Evolutionary conservation across 768 basidiomycete genomes (phyloP).

Genomic region (Candolleomyces eurysporus): DNA sequence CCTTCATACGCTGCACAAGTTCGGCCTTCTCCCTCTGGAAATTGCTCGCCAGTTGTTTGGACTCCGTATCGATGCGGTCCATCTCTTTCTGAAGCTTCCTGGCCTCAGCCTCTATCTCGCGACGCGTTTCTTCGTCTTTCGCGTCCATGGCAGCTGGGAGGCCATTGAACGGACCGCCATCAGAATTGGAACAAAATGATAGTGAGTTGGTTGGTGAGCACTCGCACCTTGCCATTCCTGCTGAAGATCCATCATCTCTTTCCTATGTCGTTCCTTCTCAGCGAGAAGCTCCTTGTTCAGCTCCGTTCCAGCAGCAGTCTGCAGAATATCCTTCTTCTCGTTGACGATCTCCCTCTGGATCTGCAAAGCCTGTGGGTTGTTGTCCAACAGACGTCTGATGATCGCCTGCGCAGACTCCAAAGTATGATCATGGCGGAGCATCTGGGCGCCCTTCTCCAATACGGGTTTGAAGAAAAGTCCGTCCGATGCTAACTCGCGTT

Average conservation of each 20-base stretch:
- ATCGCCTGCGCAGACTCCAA: constrained; percentile 38
- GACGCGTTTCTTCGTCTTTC: constrained; percentile 46
- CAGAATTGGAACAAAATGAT: not conserved
- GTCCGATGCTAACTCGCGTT: constrained; percentile 34
- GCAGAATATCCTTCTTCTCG: constrained; percentile 41
- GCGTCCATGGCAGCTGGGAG: constrained; percentile 32
- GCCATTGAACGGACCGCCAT: not conserved
- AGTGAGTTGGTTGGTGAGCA: too few species aligned
- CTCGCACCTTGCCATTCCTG: constrained; percentile 39
- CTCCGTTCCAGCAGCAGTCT: constrained; percentile 54
- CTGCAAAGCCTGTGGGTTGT: constrained; percentile 40
- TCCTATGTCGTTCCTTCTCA: not conserved
- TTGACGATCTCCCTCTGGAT: constrained; percentile 59
- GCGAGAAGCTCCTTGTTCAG: constrained; percentile 41
- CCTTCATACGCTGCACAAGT: constrained; percentile 2
- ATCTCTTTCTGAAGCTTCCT: constrained; percentile 43
- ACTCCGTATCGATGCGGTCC: constrained; percentile 36
- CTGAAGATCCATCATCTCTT: not conserved
- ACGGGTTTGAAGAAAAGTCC: constrained; percentile 46
- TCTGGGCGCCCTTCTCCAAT: constrained; percentile 41
- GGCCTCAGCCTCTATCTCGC: constrained; percentile 44
- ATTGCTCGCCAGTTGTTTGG: constrained; percentile 34
- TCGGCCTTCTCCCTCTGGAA: constrained; percentile 4
- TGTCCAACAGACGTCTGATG: constrained; percentile 39
- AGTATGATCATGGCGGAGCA: constrained; percentile 38